phyloP scores from a whole-genome alignment of 352 stramenopile genomes.

The Globisporangium iwayamae region DNA sequence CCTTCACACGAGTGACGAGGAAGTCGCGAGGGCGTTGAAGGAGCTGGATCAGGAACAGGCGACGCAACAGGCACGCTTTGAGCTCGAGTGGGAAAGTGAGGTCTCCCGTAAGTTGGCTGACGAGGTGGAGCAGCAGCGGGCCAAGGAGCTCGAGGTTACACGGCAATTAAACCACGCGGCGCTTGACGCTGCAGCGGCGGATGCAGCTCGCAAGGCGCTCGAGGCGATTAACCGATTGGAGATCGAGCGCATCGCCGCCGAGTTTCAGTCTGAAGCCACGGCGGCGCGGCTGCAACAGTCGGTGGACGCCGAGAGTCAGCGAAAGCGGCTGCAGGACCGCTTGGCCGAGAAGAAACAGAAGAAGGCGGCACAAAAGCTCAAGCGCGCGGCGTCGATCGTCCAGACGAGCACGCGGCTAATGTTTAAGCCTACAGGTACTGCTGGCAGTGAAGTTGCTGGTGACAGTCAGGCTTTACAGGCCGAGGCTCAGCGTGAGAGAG shows the following conservation, averaged over 20 bases:
- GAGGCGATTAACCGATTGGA: constrained; percentile 27
- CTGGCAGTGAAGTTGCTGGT: not conserved
- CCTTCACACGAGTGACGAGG: not conserved
- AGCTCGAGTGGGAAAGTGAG: constrained; percentile 15
- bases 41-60: constrained; percentile 14
- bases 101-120: constrained; percentile 2
- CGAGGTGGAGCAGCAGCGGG: constrained; percentile 4
- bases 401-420: constrained; percentile 36
- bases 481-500: constrained; percentile 34
- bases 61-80: constrained; percentile 8
- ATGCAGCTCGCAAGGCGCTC: constrained; percentile 27
- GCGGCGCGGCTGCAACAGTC: constrained; percentile 8
- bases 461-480: constrained; percentile 18
- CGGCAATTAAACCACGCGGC: constrained; percentile 14
- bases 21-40: not conserved
- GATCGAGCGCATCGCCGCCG: constrained; percentile 24
- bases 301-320: constrained; percentile 11
- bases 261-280: constrained; percentile 17
- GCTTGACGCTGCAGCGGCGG: constrained; percentile 20
- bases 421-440: not conserved
- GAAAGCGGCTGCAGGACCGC: constrained; percentile 23
- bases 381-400: constrained; percentile 32
- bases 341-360: constrained; percentile 32
- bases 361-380: constrained; percentile 24
- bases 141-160: constrained; percentile 13